Conservation (phyloP, 2,329 filamentous ascomycete species). For the Hortaea werneckii region DNA sequence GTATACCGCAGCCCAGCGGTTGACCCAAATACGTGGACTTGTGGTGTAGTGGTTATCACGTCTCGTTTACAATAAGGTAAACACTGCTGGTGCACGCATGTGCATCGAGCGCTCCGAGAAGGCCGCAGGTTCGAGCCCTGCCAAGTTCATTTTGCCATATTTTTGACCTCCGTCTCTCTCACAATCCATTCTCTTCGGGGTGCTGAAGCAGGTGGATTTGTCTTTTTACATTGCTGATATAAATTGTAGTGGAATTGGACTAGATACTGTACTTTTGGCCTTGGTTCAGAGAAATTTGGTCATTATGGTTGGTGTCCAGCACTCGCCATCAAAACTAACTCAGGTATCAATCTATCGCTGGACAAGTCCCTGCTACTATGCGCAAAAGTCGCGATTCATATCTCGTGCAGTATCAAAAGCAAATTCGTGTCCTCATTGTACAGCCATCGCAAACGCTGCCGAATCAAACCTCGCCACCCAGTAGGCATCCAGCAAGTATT, state of each 20-base stretch:
- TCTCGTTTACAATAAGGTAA: constrained; percentile 10
- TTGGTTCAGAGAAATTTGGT: neutral
- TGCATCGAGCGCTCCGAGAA: constrained; percentile 8
- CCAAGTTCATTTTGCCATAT: neutral
- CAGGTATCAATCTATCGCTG: neutral
- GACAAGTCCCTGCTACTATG: neutral
- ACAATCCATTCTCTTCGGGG: neutral
- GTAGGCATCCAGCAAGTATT: neutral
- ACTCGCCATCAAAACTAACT: neutral
- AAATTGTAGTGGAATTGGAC: neutral
- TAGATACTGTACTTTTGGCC: neutral
- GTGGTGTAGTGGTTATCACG: constrained; percentile 15
- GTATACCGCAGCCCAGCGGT: no score
- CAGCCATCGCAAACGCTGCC: neutral
- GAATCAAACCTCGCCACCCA: neutral
- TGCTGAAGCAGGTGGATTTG: no score
- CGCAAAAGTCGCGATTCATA: no score
- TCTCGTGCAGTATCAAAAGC: neutral
- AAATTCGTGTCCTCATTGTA: neutral
- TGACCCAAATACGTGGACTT: neutral
- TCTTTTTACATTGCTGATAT: neutral
- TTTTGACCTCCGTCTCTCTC: neutral
- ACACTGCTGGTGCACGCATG: no score
- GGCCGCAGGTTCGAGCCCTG: constrained; percentile 2
- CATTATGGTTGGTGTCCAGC: neutral